Evolutionary conservation across 2,329 filamentous ascomycete genomes (phyloP).

Genomic region (Aureobasidium namibiae): DNA sequence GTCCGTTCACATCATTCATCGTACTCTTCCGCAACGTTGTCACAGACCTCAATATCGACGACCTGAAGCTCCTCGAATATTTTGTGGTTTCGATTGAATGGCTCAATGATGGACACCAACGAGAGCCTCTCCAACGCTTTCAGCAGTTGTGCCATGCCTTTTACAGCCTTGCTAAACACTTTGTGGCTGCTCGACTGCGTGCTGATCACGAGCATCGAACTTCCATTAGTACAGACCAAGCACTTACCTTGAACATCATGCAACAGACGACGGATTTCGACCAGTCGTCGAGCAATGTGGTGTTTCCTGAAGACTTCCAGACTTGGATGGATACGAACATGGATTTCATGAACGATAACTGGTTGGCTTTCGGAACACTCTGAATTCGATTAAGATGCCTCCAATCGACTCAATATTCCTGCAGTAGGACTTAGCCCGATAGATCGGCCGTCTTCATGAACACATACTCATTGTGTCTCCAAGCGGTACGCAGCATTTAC

Average conservation of each 20-base stretch:
- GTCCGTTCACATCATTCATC: slow-evolving; percentile 53
- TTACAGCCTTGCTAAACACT: slow-evolving; percentile 19
- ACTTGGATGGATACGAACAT: slow-evolving; percentile 9
- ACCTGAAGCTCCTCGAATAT: slow-evolving; percentile 18
- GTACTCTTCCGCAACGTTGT: slow-evolving; percentile 42
- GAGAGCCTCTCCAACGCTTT: slow-evolving; percentile 12
- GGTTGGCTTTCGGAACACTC: slow-evolving; percentile 9
- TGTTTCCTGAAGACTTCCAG: background rate
- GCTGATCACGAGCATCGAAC: background rate
- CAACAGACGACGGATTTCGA: background rate
- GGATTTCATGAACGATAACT: slow-evolving; percentile 8
- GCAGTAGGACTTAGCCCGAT: no score
- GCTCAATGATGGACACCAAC: background rate
- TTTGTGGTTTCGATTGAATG: slow-evolving; percentile 18
- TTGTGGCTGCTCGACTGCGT: slow-evolving; percentile 13
- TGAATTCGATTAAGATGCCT: no score
- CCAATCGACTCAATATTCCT: no score
- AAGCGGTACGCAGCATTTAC: no score
- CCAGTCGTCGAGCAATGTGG: background rate
- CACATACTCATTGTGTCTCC: no score
- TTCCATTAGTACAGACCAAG: background rate
- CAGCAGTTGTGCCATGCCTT: slow-evolving; percentile 20
- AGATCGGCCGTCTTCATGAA: no score
- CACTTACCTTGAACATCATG: background rate
- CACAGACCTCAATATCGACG: slow-evolving; percentile 16